Conservation (phyloP, 1,139 yeast species). For the Groenewaldozyma auringiensis region DNA sequence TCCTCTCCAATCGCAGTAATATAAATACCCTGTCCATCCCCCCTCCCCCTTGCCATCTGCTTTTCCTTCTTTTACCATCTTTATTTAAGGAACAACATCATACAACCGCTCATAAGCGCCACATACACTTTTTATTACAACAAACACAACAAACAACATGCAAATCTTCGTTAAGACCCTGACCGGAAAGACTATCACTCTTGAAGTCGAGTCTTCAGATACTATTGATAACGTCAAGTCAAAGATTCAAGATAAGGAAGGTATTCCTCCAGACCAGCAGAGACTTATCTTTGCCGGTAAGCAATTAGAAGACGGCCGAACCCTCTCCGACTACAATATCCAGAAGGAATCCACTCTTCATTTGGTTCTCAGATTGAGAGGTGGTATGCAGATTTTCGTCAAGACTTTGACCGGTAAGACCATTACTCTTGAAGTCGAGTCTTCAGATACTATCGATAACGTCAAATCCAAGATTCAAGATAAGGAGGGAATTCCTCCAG, state of each 20-base stretch:
- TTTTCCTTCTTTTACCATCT: neutral
- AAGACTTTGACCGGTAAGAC: constrained; percentile 77
- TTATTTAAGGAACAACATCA: neutral
- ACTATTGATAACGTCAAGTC: constrained; percentile 79
- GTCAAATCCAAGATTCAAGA: constrained; percentile 80
- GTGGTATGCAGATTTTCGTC: constrained; percentile 65
- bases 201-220: constrained; percentile 84
- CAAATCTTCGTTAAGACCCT: constrained; percentile 72
- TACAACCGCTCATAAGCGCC: neutral
- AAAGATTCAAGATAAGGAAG: constrained; percentile 80
- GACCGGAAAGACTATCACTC: constrained; percentile 73
- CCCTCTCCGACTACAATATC: constrained; percentile 67
- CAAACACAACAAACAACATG: constrained; percentile 32
- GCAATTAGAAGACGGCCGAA: constrained; percentile 79
- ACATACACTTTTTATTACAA: neutral
- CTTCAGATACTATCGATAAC: constrained; percentile 78
- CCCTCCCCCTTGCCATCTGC: neutral
- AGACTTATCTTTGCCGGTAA: constrained; percentile 81
- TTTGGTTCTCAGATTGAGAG: constrained; percentile 25
- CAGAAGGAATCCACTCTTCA: constrained; percentile 43
- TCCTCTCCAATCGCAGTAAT: neutral
- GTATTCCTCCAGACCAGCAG: constrained; percentile 84
- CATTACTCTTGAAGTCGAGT: constrained; percentile 77
- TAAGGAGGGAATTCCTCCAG: constrained; percentile 84
- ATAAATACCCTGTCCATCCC: neutral